Evolutionary conservation across 108 stramenopile genomes (phyloP).

Genomic region (Nitzschia palea): DNA sequence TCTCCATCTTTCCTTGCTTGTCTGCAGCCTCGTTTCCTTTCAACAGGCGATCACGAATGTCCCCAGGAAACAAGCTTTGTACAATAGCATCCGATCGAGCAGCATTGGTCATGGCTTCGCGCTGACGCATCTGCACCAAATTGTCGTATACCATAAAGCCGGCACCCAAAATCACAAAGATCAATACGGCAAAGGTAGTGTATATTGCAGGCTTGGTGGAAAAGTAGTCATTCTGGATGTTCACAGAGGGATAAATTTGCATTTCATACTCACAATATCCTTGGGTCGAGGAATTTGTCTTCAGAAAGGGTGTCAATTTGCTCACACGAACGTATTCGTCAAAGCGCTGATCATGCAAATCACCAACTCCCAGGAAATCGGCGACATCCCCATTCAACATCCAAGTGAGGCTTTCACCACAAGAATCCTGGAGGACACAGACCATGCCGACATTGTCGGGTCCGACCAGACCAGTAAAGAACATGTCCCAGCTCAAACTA

Average conservation of each 20-base stretch:
- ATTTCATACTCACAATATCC: slow-evolving; percentile 13
- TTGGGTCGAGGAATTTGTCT: neutral
- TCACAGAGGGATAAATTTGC: slow-evolving; percentile 13
- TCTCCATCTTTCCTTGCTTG: neutral
- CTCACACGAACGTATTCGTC: neutral
- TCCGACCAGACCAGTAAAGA: slow-evolving; percentile 16
- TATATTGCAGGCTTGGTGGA: neutral
- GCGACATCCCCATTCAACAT: slow-evolving; percentile 14
- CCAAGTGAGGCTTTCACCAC: slow-evolving; percentile 31
- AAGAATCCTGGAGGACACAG: slow-evolving; percentile 34
- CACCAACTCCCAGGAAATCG: slow-evolving; percentile 20
- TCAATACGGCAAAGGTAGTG: neutral
- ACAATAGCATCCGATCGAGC: slow-evolving; percentile 45
- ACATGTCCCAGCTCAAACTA: slow-evolving; percentile 14
- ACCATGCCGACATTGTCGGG: slow-evolving; percentile 19
- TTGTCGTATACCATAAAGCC: slow-evolving; percentile 11
- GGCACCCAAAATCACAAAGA: neutral
- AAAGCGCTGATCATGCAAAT: slow-evolving; percentile 11
- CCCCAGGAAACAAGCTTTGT: slow-evolving; percentile 50
- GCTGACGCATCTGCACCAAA: slow-evolving; percentile 11
- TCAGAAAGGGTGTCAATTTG: neutral
- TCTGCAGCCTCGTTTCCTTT: neutral
- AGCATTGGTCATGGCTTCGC: slow-evolving; percentile 21
- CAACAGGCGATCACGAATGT: slow-evolving; percentile 59
- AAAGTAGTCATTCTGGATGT: neutral